Evolutionary conservation across 163 green algal species (phyloP), one percentile per base, ranked within the genome.

Genomic region (Scenedesmus sp.): DNA sequence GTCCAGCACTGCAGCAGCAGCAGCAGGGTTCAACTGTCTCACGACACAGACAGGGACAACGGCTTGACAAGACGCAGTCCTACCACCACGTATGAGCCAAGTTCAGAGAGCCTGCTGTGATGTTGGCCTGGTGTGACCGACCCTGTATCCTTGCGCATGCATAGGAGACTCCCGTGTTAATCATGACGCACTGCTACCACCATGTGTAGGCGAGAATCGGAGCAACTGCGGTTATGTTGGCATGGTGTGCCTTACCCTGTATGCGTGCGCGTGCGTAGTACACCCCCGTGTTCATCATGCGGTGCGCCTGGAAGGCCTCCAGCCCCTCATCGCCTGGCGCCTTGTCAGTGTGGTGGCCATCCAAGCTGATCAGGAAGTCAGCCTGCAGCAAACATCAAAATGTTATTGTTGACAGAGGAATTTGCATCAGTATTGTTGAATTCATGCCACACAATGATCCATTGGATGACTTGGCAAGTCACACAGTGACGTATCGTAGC

Each of bases 331-430:
- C 84, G 34, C 62, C 62, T 7, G 26, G 84, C 84, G 84, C 84
- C 81, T 86, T 86, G 81, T 59, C 23, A 13, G 34, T 60, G 16
- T 81, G n/a, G 12, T 88, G 84, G 5, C 26, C 60, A 46, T 88
- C 84, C 84, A 88, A 46, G 15, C 84, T 88, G 84, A 88, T 77
- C 55, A 88, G 60, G 2, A 81, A 56, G 84, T 88, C 84, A 7
- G 62, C 84, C n/a, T 77, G 62, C n/a, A 79, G 5, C 3, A 13
- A 16, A 79, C 5, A 46, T 46, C 34, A 46, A 46, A 46, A 46
- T 46, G 34, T 46, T 46, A 46, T 46, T 46, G 34, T 46, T 46
- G 34, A 46, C 34, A 46, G 34, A 46, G 34, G 34, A 46, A 46
- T 46, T 46, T 46, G 34, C 34, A 46, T 46, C 34, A 46, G 34